These are phyloP conservation scores for Neckera pumila DNA, from an alignment of 225 moss, liverwort and hornwort genomes.

Conservation along the genomic window DNA sequence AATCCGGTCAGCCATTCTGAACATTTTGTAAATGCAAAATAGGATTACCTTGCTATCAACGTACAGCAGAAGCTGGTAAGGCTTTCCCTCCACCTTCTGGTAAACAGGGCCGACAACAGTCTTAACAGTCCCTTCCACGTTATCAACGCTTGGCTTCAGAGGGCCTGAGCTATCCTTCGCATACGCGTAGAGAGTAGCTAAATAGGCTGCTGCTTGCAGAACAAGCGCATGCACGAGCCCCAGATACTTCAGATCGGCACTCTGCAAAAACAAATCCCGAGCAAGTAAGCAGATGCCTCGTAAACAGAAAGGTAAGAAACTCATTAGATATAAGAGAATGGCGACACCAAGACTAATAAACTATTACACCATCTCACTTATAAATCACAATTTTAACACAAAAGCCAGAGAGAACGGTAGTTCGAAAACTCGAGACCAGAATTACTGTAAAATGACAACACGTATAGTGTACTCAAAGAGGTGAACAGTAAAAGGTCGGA, in stretches of 20 bases:
- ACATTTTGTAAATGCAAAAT: background rate
- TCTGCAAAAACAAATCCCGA: constrained; percentile 1
- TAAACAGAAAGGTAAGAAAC: background rate
- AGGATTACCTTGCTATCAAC: constrained; percentile 66
- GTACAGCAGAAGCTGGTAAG: constrained; percentile 54
- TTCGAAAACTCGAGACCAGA: background rate
- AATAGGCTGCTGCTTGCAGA: constrained; percentile 52
- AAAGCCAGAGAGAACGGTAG: background rate
- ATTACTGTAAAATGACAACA: background rate
- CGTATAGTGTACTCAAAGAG: background rate
- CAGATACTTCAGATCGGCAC: constrained; percentile 62
- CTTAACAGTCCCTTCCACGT: constrained; percentile 77
- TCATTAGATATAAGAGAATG: background rate
- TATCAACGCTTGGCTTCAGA: constrained; percentile 72
- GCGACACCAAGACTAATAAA: background rate
- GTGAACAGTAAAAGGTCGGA: background rate
- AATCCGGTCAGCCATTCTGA: background rate
- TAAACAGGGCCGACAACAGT: constrained; percentile 69
- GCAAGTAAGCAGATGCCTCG: background rate
- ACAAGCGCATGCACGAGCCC: constrained; percentile 65
- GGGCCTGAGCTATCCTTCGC: constrained; percentile 88
- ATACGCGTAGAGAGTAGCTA: constrained; percentile 47
- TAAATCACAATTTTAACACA: background rate
- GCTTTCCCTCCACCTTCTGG: constrained; percentile 59
- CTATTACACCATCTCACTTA: background rate